Evolutionary conservation across 805 yeast species (phyloP), one percentile per base, ranked within the genome.

Genomic region (Soucietia sequanensis): DNA sequence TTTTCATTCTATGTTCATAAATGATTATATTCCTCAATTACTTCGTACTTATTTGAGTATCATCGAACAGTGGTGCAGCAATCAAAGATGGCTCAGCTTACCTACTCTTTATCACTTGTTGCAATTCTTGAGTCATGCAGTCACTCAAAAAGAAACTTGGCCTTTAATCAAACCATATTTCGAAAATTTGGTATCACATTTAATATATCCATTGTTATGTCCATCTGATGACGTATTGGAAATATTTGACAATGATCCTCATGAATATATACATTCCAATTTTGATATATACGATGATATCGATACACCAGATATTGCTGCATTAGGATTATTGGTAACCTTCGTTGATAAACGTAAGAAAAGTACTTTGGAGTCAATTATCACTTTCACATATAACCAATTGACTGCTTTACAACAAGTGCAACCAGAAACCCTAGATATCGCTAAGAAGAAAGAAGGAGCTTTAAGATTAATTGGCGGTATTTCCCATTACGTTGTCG

Each of bases 181-280:
- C 33, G 78, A 78, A 27, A 71, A 76, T 5, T 62, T 91, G 17
- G 65, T 91, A 23, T 64, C 80, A 9, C 88, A 82, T 46, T 78
- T 91, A 36, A 71, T 91, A 7, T 83, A 75, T 59, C 95, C 95
- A 2, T 62, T 84, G 37, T 60, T 91, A 38, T 77, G 89, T 44
- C 84, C 93, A 2, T 70, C 75, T 6, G 81, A 80, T 35, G 79
- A 74, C 5, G 77, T 79, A 13, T 64, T 87, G 37, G 95, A 85
- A 45, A 60, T 76, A 4, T 90, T 85, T 62, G 95, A 88, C 42
- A 79, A 75, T 42, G 96, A 90, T 48, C 96, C 96, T 3, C 83
- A 78, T 37, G 96, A 89, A 54, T 93, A 87, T 56, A 79, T 91
- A 36, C 85, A 87, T 56, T 68, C 80, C 34, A 75, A 75, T 35